A percentile compares a stretch with the other conserved stretches of the same genome.
phyloP scores from a whole-genome alignment of 2,329 filamentous ascomycete genomes.

The Ambrosiella cleistominuta region DNA sequence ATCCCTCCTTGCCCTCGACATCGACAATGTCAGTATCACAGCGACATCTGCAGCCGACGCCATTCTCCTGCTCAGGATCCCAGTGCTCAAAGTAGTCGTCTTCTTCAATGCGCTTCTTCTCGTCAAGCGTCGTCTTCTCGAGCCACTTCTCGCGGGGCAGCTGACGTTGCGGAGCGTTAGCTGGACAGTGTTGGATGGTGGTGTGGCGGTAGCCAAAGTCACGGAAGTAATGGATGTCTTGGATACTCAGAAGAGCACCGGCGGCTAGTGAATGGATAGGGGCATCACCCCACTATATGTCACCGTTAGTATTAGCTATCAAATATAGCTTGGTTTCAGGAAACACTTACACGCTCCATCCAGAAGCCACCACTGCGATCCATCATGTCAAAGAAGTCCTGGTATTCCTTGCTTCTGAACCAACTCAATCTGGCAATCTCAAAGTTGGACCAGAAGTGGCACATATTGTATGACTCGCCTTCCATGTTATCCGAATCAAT shows the following conservation, averaged over 20 bases:
- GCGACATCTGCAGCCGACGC: slow-evolving; percentile 86
- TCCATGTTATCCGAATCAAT: slow-evolving; percentile 92
- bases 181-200: slow-evolving; percentile 95
- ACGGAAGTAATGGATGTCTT: slow-evolving; percentile 95
- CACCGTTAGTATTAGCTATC: slow-evolving; percentile 16
- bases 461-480: slow-evolving; percentile 98
- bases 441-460: slow-evolving; percentile 99
- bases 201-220: slow-evolving; percentile 97
- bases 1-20: slow-evolving; percentile 93
- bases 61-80: slow-evolving; percentile 82
- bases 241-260: slow-evolving; percentile 62
- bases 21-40: slow-evolving; percentile 97
- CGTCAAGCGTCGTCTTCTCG: slow-evolving; percentile 62
- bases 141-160: slow-evolving; percentile 63
- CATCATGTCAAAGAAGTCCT: slow-evolving; percentile 99
- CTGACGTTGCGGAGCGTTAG: slow-evolving; percentile 81
- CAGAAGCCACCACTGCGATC: slow-evolving; percentile 94
- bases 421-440: slow-evolving; percentile 90
- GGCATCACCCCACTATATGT: slow-evolving; percentile 90
- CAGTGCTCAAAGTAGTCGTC: slow-evolving; percentile 89
- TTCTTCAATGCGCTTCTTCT: slow-evolving; percentile 74
- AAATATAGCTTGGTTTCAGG: slow-evolving; percentile 1
- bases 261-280: slow-evolving; percentile 95
- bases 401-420: slow-evolving; percentile 94
- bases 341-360: slow-evolving; percentile 69